Evolutionary conservation across 1,284 basidiomycete species (phyloP), one percentile per base, ranked within the genome.

Genomic region (Microbotryum saponariae): DNA sequence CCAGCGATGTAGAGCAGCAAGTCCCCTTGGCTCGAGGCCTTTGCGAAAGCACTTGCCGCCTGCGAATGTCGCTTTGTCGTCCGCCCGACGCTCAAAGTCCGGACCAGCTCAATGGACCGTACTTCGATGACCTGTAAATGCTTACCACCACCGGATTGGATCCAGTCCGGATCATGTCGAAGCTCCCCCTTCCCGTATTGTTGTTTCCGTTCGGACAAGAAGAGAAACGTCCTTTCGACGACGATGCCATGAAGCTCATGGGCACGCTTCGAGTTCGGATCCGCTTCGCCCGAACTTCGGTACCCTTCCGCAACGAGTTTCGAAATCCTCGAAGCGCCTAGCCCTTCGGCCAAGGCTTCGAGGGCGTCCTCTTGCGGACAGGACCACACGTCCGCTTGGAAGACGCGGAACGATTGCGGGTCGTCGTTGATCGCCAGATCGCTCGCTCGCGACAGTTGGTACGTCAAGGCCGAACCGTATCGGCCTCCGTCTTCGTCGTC

Each of bases 361-460:
- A 91, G 77, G 27, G 88, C 78, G 69, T 94, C 91, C 73, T 97
- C 93, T 72, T 93, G 92, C 0, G 91, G 93, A 5, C 90, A 91
- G 0, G 82, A 83, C 73, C 87, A 91, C 18, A 94, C 77, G 2
- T 82, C 80, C 54, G 85, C 83, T 9, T 86, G 84, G 72, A 94
- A 94, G 42, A 86, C 79, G 63, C 87, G 85, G 70, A 63, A 68
- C 1, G 64, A 64, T 4, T 62, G 62, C 1, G 68, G 66, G 20
- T 71, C 70, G 37, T 72, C 71, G 48, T 71, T 67, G 18, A 71
- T 56, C 6, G 63, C 65, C 14, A 71, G 53, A 10, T 69, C 65
- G 33, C 62, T 52, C 7, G 76, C 73, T n/a, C 70, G 61, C 45
- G 72, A 67, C 20, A 77, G 71, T 33, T 72, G 65, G 56, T 75